Evolutionary conservation across 805 yeast genomes (phyloP), one percentile per base, ranked within the genome.

Genomic region (Priceomyces fermenticarens): DNA sequence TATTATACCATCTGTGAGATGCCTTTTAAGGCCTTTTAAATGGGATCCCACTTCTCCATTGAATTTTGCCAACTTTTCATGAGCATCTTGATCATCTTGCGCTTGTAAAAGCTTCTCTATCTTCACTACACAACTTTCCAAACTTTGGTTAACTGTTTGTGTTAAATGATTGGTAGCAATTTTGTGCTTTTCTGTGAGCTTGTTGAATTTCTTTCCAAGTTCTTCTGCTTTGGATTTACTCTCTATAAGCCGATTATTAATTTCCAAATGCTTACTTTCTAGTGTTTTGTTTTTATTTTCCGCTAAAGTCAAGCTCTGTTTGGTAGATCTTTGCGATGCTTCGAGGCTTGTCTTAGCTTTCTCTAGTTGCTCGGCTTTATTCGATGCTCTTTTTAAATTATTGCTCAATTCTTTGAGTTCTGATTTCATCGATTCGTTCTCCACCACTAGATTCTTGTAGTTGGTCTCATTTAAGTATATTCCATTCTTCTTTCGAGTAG

Each of bases 401-500:
- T 47, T 36, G 40, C 53, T 40, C 6, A 36, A 36, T 38, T 60
- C 64, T 30, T 51, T 50, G 1, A 53, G 32, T n/a, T 52, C 51
- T 7, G 55, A 49, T 37, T 49, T 51, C 38, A 57, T 43, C 8
- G 55, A 46, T 14, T 73, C 74, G 33, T 53, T 52, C 31, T 55
- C 58, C 17, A 46, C 51, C 2, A 52, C 39, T 12, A 64, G 45
- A 15, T 48, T 46, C 14, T 55, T 47, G 51, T 83, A 83, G 54
- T 81, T 81, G 11, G 64, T 71, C 25, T 77, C 77, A 51, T 80
- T 79, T 73, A 86, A 61, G 52, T 68, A 81, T 16, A 85, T 71
- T 1, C 90, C 89, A 46, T 82, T 85, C 54, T 76, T 82, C 8
- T 67, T 63, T 45, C 83, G 71, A 0, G 88, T 73, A 0, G 90